Evolutionary conservation across 768 basidiomycete species (phyloP).

Genomic region (Pholiota microspora): DNA sequence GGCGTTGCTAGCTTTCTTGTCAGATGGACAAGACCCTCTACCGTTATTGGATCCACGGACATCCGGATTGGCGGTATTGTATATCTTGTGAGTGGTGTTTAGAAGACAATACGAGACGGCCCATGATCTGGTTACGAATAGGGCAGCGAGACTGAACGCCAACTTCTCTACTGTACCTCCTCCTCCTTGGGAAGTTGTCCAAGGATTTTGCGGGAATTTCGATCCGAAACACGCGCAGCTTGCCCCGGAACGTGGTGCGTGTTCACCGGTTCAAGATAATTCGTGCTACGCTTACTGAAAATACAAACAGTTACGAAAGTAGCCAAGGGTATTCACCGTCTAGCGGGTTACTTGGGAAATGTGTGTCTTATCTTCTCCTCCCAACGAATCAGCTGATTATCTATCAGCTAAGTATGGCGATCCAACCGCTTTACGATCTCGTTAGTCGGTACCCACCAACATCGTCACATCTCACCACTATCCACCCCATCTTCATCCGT

Average conservation of each 20-base stretch:
- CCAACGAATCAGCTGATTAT: background rate
- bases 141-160: slow-evolving; percentile 54
- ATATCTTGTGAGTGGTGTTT: slow-evolving; percentile 60
- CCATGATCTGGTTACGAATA: slow-evolving; percentile 20
- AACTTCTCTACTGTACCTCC: slow-evolving; percentile 33
- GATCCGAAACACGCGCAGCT: slow-evolving; percentile 59
- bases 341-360: slow-evolving; percentile 46
- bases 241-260: slow-evolving; percentile 67
- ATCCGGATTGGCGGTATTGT: slow-evolving; percentile 66
- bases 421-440: slow-evolving; percentile 60
- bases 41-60: slow-evolving; percentile 47
- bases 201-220: slow-evolving; percentile 62
- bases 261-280: background rate
- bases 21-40: slow-evolving; percentile 69
- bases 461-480: slow-evolving; percentile 37
- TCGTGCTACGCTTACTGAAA: background rate
- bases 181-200: slow-evolving; percentile 42
- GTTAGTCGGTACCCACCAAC: slow-evolving; percentile 57
- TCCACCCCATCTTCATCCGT: slow-evolving; percentile 68
- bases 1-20: slow-evolving; percentile 49
- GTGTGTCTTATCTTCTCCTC: slow-evolving; percentile 33
- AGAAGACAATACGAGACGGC: background rate
- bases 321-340: slow-evolving; percentile 58
- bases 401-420: slow-evolving; percentile 37
- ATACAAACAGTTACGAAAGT: slow-evolving; percentile 55